Base-by-base conservation (phyloP, 495 filamentous ascomycete species). In the Xylaria palmicola region DNA sequence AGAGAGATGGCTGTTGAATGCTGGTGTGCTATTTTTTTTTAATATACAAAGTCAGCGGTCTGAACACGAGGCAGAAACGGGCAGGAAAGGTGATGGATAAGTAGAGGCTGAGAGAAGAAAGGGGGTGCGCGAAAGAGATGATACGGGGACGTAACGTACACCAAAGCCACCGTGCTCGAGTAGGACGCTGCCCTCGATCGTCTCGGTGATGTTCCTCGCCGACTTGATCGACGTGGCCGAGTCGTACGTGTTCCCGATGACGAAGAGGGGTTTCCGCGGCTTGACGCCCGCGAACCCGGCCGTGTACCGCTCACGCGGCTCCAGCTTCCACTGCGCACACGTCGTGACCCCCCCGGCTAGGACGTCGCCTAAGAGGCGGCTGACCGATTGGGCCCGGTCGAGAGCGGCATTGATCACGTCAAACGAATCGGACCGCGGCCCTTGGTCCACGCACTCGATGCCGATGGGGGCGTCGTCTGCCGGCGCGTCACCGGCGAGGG, bases 81-180 rank as follows among this genome's bases (percentile, higher is more conserved):
- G 17, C 6, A 54, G 27, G 17, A 34, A 49, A 26, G 15, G 56
- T 2, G 22, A 32, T 3, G 47, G 32, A 20, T 5, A 7, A 4
- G n/a, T 9, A 34, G 48, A 48, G 4, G 8, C 6, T 29, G 12
- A 34, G n/a, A 27, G 37, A 17, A 6, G 0, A 29, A 22, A 15
- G 4, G 22, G 41, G 43, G 34, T n/a, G n/a, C n/a, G n/a, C n/a
- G n/a, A n/a, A 39, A 55, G 7, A 27, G 15, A 27, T 40, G 7
- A 9, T 17, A 12, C 10, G 15, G 13, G 24, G n/a, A 47, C n/a
- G 48, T 17, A 29, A 78, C 83, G 68, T 73, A 86, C 83, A 2
- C 83, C 83, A 60, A 82, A 77, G 17, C 83, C 84, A 50, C 79
- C 72, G 52, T 83, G 77, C 60, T 79, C 71, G 13, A 86, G 69